A percentile compares a stretch with the other conserved stretches of the same genome.
Evolutionary conservation across 2,329 filamentous ascomycete species (phyloP).

Genomic region (Chrysoporthe austroafricana): DNA sequence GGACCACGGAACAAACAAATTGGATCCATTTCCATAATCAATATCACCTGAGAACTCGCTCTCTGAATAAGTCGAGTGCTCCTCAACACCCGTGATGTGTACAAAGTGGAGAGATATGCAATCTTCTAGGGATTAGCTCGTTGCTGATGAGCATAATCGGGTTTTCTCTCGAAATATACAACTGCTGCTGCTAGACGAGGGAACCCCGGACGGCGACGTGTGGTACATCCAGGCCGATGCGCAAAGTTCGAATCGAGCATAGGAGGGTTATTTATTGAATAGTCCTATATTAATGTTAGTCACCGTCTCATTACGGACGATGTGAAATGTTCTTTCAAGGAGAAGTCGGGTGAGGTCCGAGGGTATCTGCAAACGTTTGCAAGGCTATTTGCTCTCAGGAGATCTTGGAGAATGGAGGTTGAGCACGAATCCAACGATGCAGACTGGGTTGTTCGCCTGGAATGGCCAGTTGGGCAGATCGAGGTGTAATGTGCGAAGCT

Average conservation of each 20-base stretch:
- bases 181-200: background rate
- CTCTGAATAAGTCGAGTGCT: conserved; percentile 43
- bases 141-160: background rate
- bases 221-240: background rate
- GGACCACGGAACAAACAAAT: background rate
- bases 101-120: background rate
- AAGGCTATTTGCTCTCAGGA: conserved; percentile 40
- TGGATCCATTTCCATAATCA: no score
- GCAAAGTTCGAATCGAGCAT: background rate
- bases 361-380: conserved; percentile 37
- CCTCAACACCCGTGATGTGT: conserved; percentile 43
- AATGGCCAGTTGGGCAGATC: conserved; percentile 36
- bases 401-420: conserved; percentile 45
- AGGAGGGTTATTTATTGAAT: conserved; percentile 19
- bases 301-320: conserved; percentile 38
- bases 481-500: conserved; percentile 15
- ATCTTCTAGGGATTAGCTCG: no score
- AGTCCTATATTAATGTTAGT: conserved; percentile 45
- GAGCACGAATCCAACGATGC: background rate
- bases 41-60: conserved; percentile 31
- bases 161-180: background rate
- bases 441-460: conserved; percentile 45
- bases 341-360: conserved; percentile 41
- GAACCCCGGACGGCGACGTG: background rate
- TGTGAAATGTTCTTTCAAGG: conserved; percentile 32